Base-by-base conservation (phyloP, 345 rosid species). In the Mercurialis annua region DNA sequence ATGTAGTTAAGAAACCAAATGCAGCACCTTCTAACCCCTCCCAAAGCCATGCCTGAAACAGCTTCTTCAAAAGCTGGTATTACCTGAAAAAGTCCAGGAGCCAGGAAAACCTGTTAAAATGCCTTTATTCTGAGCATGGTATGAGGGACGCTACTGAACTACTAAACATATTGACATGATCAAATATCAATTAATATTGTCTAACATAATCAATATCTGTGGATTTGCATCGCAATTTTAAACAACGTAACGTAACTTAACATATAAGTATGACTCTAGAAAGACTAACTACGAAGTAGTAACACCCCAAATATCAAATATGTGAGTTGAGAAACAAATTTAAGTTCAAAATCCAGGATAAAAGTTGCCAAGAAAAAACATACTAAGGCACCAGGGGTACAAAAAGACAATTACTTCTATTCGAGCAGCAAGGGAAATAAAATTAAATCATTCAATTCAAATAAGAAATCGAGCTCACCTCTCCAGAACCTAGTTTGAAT, bases 51-150 rank as follows among this genome's bases (percentile, higher is more conserved):
- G 76, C 98, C 96, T 20, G 85, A 73, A 76, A 90, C 84, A 53
- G 97, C 98, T 77, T 93, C 97, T 78, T 90, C 97, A 62, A 93
- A 88, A 48, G 98, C 98, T 21, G 94, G 98, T 70, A 93, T 90
- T 46, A 90, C 98, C 98, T 93, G 75, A 68, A 69, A 30, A 78
- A n/a, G n/a, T 48, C 57, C 61, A 69, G 75, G 52, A 50, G 64
- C 40, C 75, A 69, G 10, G 42, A 36, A 69, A 46, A 64, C 43
- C 27, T 48, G 34, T 70, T 70, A 24, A 34, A 47, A 63, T 44
- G 29, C n/a, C 36, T 24, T 24, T 7, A 11, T 52, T 53, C 52
- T 46, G 21, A 63, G 11, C 11, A 62, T 3, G 33, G n/a, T 30
- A 60, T 52, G 18, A 6, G 26, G 23, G 11, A 62, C 14, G 48